A percentile compares a stretch with the other conserved stretches of the same genome.
These are phyloP conservation scores for Monosporascus sp. DNA, from an alignment of 2,329 filamentous ascomycete genomes.

Conservation along the genomic window DNA sequence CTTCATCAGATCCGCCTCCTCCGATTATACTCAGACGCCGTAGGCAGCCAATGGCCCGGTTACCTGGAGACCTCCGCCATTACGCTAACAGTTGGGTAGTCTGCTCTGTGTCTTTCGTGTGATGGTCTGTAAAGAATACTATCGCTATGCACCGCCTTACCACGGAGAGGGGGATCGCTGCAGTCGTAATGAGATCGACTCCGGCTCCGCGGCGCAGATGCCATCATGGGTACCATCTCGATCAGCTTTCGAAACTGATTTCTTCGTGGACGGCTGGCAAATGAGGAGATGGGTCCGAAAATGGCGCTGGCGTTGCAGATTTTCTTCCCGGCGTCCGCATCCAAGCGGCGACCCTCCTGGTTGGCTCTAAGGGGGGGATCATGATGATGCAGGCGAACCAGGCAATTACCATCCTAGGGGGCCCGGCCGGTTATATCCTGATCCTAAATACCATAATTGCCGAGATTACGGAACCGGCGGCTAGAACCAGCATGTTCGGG, in stretches of 20 bases:
- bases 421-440: constrained; percentile 63
- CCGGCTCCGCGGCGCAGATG: constrained; percentile 56
- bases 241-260: constrained; percentile 60
- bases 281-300: constrained; percentile 61
- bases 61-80: background rate
- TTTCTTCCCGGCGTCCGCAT: constrained; percentile 56
- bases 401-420: constrained; percentile 62
- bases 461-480: constrained; percentile 53
- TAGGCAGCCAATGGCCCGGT: constrained; percentile 3
- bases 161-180: constrained; percentile 48
- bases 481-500: constrained; percentile 59
- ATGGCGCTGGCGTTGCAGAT: constrained; percentile 56
- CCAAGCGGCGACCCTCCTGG: constrained; percentile 57
- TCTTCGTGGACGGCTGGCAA: constrained; percentile 61
- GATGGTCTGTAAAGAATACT: constrained; percentile 67
- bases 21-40: constrained; percentile 20
- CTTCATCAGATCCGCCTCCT: constrained; percentile 17
- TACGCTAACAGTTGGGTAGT: constrained; percentile 15
- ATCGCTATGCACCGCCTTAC: constrained; percentile 49
- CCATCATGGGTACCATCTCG: constrained; percentile 58
- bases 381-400: constrained; percentile 62
- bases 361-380: constrained; percentile 54
- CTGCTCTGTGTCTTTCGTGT: constrained; percentile 61
- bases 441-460: constrained; percentile 62
- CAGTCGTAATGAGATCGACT: constrained; percentile 53